phyloP scores from a whole-genome alignment of 441 rosid genomes.

The Populus hybrid region DNA sequence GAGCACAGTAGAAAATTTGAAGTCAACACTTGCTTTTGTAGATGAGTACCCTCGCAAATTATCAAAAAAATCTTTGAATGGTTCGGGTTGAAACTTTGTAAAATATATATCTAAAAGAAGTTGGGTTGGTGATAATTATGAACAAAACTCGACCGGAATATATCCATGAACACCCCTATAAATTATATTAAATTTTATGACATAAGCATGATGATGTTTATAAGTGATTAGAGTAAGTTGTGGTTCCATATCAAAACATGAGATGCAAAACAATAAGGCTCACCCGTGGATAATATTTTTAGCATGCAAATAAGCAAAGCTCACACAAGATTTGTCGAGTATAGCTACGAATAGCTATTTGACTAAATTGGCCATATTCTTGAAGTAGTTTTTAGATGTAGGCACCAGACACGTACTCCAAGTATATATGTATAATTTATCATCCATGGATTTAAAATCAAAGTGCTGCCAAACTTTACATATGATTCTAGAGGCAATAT shows the following conservation, averaged over 20 bases:
- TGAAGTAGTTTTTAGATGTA: constrained; percentile 93
- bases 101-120: no score
- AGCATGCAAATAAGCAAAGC: constrained; percentile 74
- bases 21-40: no score
- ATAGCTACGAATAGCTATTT: constrained; percentile 81
- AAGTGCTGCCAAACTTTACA: background rate
- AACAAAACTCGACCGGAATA: constrained; percentile 58
- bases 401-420: constrained; percentile 97
- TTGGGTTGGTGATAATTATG: no score
- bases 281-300: constrained; percentile 88
- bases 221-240: background rate
- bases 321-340: constrained; percentile 94
- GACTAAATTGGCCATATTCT: constrained; percentile 82
- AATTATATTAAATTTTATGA: background rate
- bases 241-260: background rate
- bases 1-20: no score
- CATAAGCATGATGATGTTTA: constrained; percentile 4
- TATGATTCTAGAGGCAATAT: background rate
- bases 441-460: constrained; percentile 27
- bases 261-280: constrained; percentile 12
- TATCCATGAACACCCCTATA: constrained; percentile 52
- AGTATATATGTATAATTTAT: constrained; percentile 74
- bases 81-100: no score
- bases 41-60: no score
- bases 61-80: no score